These are phyloP conservation scores for Pseudomassariella vexata DNA, from an alignment of 2,329 filamentous ascomycete genomes.

Conservation along the genomic window DNA sequence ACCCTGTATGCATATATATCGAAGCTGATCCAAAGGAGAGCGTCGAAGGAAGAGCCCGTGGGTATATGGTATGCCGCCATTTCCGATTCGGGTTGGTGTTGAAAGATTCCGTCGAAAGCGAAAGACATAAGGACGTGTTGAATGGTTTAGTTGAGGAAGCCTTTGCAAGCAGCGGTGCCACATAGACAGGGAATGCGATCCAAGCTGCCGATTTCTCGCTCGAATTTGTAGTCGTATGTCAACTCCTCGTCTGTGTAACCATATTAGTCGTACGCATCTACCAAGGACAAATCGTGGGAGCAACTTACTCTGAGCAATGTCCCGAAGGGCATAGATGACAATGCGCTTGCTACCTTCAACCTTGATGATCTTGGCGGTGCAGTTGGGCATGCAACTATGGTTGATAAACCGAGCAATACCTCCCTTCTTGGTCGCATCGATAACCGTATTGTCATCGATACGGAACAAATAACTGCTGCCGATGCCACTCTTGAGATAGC, in stretches of 20 bases:
- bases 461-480: constrained; percentile 97
- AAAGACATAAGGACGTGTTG: constrained; percentile 5
- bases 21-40: constrained; percentile 10
- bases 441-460: constrained; percentile 95
- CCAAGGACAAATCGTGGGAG: constrained; percentile 11
- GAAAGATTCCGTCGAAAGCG: background rate
- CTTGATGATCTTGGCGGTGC: constrained; percentile 98
- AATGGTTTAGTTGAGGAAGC: constrained; percentile 98
- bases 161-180: constrained; percentile 93
- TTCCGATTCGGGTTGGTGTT: background rate
- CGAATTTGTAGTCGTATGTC: constrained; percentile 99
- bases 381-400: constrained; percentile 96
- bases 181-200: constrained; percentile 97
- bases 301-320: constrained; percentile 86
- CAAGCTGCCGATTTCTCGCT: constrained; percentile 88
- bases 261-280: constrained; percentile 15
- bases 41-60: too few relatives aligned
- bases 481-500: constrained; percentile 93
- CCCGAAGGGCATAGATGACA: constrained; percentile 95
- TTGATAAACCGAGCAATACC: constrained; percentile 99
- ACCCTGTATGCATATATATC: constrained; percentile 19
- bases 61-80: too few relatives aligned
- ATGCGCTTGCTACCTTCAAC: constrained; percentile 97
- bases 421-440: constrained; percentile 97
- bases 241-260: constrained; percentile 79